Percentiles rank a stretch among this genome's conserved stretches.
These are phyloP conservation scores for Solanum etuberosum DNA, from an alignment of 257 asterid genomes.

Conservation along the genomic window DNA sequence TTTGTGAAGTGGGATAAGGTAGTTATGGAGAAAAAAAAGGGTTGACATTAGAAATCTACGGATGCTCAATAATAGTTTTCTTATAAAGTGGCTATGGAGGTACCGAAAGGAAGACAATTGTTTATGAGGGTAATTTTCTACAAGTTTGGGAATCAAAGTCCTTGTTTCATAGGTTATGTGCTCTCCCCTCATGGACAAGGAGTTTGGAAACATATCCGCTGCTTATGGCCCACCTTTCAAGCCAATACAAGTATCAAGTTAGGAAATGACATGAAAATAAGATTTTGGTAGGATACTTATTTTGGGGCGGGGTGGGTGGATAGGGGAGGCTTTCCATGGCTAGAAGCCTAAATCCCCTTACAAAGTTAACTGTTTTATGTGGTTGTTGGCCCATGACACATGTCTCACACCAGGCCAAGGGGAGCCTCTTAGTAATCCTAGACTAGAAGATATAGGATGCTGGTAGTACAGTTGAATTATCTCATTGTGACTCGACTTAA, in stretches of 20 bases:
- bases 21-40: not conserved
- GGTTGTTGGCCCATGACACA: not conserved
- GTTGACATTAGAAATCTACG: not conserved
- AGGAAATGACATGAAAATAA: not conserved
- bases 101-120: not conserved
- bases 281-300: not conserved
- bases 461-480: not conserved
- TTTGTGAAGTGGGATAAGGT: not conserved
- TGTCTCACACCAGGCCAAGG: not conserved
- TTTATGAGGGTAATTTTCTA: not conserved
- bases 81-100: not conserved
- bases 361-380: not conserved
- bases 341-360: not conserved
- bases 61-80: not conserved
- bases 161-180: not conserved
- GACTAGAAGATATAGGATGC: not conserved
- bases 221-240: not conserved
- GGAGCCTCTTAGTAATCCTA: not conserved
- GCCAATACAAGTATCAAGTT: not conserved
- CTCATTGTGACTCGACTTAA: not conserved
- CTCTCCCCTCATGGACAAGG: not conserved
- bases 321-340: not conserved
- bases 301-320: not conserved
- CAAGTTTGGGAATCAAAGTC: not conserved
- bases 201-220: not conserved